These are phyloP conservation scores for Ligustrum vulgare DNA, from an alignment of 257 asterid species.

Conservation along the genomic window DNA sequence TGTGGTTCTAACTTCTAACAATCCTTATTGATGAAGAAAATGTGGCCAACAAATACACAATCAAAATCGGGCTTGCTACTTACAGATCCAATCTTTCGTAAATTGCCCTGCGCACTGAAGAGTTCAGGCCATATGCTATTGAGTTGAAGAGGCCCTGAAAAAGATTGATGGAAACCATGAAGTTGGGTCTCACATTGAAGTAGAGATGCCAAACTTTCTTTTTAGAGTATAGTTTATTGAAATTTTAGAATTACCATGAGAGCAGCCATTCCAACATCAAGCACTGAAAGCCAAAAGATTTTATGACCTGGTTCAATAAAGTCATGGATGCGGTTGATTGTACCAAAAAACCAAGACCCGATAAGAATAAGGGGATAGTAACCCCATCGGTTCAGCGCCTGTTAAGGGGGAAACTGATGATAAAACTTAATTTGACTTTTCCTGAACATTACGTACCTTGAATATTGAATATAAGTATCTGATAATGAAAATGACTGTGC, in stretches of 20 bases:
- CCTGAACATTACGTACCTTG: not conserved
- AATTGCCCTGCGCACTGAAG: constrained; percentile 87
- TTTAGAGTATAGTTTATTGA: not conserved
- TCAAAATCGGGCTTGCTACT: constrained; percentile 27
- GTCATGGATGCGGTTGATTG: constrained; percentile 94
- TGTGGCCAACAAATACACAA: not conserved
- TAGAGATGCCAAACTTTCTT: not conserved
- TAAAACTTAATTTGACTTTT: not conserved
- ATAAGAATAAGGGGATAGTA: constrained; percentile 95
- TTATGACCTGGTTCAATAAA: constrained; percentile 83
- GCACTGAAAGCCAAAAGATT: constrained; percentile 96
- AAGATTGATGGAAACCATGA: constrained; percentile 10
- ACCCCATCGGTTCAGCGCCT: constrained; percentile 97
- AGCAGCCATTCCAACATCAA: constrained; percentile 96
- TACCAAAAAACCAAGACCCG: constrained; percentile 96
- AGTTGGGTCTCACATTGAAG: constrained; percentile 14
- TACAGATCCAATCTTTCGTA: constrained; percentile 89
- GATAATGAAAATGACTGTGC: constrained; percentile 3
- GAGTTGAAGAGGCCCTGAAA: constrained; percentile 93
- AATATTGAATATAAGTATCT: not conserved
- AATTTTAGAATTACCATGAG: constrained; percentile 63
- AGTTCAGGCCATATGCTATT: constrained; percentile 91
- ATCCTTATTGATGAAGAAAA: not conserved
- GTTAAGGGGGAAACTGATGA: constrained; percentile 19
- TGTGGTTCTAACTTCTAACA: not conserved